Percentiles rank a stretch among this genome's conserved stretches.
These are phyloP conservation scores for Ganoderma resinaceum DNA, from an alignment of 1,284 basidiomycete genomes.

Conservation along the genomic window DNA sequence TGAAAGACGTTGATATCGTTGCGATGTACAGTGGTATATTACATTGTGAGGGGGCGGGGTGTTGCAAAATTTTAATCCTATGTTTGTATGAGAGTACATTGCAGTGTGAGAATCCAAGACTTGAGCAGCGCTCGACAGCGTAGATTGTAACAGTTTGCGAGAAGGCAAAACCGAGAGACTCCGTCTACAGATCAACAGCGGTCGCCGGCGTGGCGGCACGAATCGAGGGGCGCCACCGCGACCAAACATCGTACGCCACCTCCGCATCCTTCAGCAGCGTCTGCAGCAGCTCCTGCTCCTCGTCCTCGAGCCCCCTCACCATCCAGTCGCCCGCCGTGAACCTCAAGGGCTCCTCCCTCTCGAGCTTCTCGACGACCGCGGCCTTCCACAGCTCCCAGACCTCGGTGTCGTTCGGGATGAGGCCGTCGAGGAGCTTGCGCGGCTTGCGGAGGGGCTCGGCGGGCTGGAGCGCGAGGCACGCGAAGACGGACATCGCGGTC, in stretches of 20 bases:
- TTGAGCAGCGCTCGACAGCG: not conserved
- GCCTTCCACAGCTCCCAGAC: conserved; percentile 21
- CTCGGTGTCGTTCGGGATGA: conserved; percentile 30
- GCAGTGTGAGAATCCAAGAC: not conserved
- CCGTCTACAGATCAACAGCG: not conserved
- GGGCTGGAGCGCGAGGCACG: conserved; percentile 17
- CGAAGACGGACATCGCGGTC: conserved; percentile 26
- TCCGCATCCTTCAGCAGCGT: conserved; percentile 23
- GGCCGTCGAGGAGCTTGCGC: conserved; percentile 24
- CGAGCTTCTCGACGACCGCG: not conserved
- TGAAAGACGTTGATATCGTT: not conserved
- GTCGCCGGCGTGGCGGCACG: not conserved
- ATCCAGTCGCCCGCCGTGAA: conserved; percentile 19
- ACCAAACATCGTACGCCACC: conserved; percentile 9
- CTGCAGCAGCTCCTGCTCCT: conserved; percentile 18
- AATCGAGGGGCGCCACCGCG: not conserved
- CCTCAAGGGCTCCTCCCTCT: not conserved
- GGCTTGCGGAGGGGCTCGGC: conserved; percentile 14
- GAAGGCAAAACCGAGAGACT: not conserved
- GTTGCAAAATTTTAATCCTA: not conserved
- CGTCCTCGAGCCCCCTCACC: conserved; percentile 5
- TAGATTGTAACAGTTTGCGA: not conserved
- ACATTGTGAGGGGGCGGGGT: not conserved
- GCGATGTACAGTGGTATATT: not conserved
- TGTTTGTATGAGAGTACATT: not conserved